Conservation (phyloP, 2,329 filamentous ascomycete species). For the Xylariaceae sp. region DNA sequence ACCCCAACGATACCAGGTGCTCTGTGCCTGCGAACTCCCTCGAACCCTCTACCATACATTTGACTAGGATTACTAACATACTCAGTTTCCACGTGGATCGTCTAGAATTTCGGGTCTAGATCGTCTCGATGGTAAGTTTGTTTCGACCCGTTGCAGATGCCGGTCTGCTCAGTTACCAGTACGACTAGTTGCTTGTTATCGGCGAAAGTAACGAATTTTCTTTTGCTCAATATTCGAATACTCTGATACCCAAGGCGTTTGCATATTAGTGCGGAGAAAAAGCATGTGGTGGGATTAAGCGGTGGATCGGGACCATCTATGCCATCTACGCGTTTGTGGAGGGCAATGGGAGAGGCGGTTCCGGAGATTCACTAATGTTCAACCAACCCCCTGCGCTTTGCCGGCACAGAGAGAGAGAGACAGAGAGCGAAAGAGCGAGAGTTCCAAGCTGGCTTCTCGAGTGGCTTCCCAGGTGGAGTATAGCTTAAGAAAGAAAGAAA, state of each 20-base stretch:
- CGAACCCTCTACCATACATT: conserved; percentile 4
- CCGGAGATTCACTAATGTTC: background rate
- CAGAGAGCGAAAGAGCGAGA: background rate
- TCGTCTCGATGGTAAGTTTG: conserved; percentile 25
- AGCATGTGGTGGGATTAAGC: conserved; percentile 3
- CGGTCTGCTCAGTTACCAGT: background rate
- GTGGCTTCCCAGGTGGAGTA: background rate
- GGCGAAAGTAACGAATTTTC: conserved; percentile 2
- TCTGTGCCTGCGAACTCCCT: conserved; percentile 17
- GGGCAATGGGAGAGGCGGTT: background rate
- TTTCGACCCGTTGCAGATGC: conserved; percentile 5
- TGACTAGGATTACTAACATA: conserved; percentile 25
- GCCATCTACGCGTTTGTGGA: background rate
- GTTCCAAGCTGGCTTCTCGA: no score
- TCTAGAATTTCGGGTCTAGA: conserved; percentile 5
- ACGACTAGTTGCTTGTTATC: conserved; percentile 4
- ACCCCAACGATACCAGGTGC: conserved; percentile 22
- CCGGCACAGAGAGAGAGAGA: background rate
- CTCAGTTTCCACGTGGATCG: conserved; percentile 17
- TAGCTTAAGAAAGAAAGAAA: background rate
- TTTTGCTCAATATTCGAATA: conserved; percentile 7
- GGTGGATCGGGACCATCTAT: conserved; percentile 5
- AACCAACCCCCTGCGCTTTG: background rate
- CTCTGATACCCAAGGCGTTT: conserved; percentile 22
- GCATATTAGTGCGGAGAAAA: conserved; percentile 8